A percentile compares a stretch with the other conserved stretches of the same genome.
These are phyloP conservation scores for Eremochloa ophiuroides DNA, from an alignment of 176 grass and related monocot species.

Conservation along the genomic window DNA sequence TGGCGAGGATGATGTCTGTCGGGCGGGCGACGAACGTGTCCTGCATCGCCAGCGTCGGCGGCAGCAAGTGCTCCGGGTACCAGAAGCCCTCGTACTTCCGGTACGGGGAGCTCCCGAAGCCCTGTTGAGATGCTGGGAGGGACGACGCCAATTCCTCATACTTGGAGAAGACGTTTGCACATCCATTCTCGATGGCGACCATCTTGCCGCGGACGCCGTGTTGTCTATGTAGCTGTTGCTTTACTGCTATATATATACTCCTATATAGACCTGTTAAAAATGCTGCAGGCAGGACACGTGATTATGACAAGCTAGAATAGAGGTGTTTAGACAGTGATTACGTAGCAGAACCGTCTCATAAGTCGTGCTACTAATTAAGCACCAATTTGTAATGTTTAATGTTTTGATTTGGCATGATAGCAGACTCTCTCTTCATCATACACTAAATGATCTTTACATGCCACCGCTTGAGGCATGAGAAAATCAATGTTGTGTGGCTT, in stretches of 20 bases:
- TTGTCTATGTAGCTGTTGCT: neutral
- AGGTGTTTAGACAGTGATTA: too few species aligned
- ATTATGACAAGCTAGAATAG: too few species aligned
- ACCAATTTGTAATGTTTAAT: too few species aligned
- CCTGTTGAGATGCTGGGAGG: neutral
- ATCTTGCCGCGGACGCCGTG: neutral
- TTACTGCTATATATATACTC: neutral
- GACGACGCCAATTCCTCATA: constrained; percentile 29
- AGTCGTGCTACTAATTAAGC: too few species aligned
- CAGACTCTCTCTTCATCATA: too few species aligned
- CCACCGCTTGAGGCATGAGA: too few species aligned
- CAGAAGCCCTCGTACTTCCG: constrained; percentile 34
- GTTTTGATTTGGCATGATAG: too few species aligned
- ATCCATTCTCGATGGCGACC: neutral
- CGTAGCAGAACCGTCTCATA: too few species aligned
- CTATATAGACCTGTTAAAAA: too few species aligned
- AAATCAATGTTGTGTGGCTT: too few species aligned
- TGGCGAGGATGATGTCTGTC: constrained; percentile 49
- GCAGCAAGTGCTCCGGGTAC: constrained; percentile 41
- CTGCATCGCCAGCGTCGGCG: constrained; percentile 14
- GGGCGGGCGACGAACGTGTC: constrained; percentile 38
- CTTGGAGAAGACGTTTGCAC: neutral
- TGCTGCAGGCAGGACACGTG: too few species aligned
- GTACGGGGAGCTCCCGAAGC: neutral
- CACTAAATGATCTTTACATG: too few species aligned